Conservation (phyloP, 2,329 filamentous ascomycete genomes). For the Fusarium sp. region DNA sequence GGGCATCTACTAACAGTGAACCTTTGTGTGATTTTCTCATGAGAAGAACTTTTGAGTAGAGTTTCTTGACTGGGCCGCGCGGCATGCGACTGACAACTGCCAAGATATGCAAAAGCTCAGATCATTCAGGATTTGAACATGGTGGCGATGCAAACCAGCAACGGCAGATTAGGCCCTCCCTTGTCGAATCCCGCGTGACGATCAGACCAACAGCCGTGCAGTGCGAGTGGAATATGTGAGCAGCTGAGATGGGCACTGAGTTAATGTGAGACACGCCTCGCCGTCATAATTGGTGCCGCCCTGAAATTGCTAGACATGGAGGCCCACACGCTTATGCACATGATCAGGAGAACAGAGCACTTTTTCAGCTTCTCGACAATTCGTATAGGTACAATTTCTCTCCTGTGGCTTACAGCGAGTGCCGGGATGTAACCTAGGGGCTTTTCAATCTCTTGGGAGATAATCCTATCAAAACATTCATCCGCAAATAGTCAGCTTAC, state of each 20-base stretch:
- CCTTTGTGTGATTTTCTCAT: not conserved
- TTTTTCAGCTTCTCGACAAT: not conserved
- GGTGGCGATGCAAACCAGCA: not conserved
- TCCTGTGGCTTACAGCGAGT: constrained; percentile 1
- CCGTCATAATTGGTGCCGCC: not conserved
- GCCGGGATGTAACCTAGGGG: not conserved
- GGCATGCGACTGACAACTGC: not conserved
- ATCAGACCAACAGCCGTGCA: constrained; percentile 1
- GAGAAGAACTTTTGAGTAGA: not conserved
- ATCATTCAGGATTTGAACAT: not conserved
- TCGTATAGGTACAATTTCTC: not conserved
- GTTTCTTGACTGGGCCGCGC: not conserved
- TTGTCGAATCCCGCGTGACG: not conserved
- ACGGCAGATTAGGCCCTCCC: not conserved
- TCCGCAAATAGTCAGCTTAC: constrained; percentile 4
- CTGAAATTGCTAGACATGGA: not conserved
- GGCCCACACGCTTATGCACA: not conserved
- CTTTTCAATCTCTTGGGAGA: not conserved
- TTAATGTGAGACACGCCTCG: constrained; percentile 1
- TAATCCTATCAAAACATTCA: not conserved
- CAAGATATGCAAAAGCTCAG: not conserved
- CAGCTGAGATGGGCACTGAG: not conserved
- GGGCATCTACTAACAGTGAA: not conserved
- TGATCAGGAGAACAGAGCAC: constrained; percentile 2
- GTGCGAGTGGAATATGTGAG: not conserved